Evolutionary conservation across 2,329 filamentous ascomycete genomes (phyloP), one percentile per base, ranked within the genome.

Genomic region (Dactylellina leptospora): DNA sequence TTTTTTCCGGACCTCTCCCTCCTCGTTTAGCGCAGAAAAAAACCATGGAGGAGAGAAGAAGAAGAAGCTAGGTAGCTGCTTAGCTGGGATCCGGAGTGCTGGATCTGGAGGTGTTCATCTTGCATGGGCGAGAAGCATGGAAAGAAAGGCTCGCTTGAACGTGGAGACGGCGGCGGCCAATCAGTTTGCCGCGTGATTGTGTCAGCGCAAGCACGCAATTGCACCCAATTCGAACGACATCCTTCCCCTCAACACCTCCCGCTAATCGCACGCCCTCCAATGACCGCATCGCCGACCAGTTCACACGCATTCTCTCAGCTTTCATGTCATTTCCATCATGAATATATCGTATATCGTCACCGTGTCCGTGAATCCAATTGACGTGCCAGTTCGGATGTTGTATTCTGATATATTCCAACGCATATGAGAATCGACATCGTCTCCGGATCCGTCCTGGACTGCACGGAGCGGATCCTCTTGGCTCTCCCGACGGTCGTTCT

Each of bases 181-280:
- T 72, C 51, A 72, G 16, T 23, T 4, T 8, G n/a, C 4, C 38
- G 59, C 45, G 55, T 72, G 59, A 55, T 72, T 45, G 53, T 48
- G 48, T 64, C 68, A 72, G 68, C 25, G n/a, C 59, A 28, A 72
- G 28, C 68, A 72, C 68, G 68, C 68, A 72, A 72, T 72, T 58
- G 27, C 45, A 8, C 28, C 40, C 53, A 13, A 36, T 47, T 42
- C 11, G 40, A 72, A 72, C 68, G 68, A 72, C 68, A 72, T 72
- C 38, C 48, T n/a, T n/a, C n/a, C n/a, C n/a, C 38, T 27, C 28
- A 44, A 22, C 33, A 48, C 27, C 38, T 22, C 9, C 38, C 11
- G 48, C 36, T 16, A 38, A 33, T 11, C 54, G 8, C 13, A n/a
- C 11, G 20, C 11, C n/a, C 33, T 42, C 44, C 38, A n/a, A n/a